phyloP scores from a whole-genome alignment of 495 filamentous ascomycete species.

The Hypoxylon rickii region DNA sequence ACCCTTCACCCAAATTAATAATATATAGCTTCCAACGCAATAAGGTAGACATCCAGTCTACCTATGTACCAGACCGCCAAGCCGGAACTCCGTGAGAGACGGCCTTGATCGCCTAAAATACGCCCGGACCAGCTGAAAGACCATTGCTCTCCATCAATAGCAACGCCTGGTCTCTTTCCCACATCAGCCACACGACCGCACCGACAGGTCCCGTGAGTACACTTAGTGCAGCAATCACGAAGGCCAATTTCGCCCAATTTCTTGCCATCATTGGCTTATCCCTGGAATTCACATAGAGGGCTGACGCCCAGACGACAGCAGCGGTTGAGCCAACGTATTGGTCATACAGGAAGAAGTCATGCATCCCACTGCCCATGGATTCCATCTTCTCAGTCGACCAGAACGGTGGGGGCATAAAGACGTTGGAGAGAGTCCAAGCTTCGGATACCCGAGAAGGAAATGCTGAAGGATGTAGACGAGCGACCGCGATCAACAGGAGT shows the following conservation, averaged over 20 bases:
- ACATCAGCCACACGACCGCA: conserved; percentile 24
- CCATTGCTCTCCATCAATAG: conserved; percentile 1
- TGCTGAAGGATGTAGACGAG: conserved; percentile 5
- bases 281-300: conserved; percentile 20
- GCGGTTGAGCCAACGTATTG: conserved; percentile 25
- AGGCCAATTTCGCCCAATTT: conserved; percentile 13
- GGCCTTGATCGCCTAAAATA: neutral
- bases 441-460: conserved; percentile 9
- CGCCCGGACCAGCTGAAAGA: neutral
- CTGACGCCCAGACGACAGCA: conserved; percentile 15
- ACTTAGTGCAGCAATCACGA: conserved; percentile 10
- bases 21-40: no score
- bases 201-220: conserved; percentile 18
- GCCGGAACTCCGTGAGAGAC: neutral
- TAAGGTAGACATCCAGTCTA: no score
- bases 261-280: conserved; percentile 3
- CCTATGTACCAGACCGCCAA: no score
- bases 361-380: conserved; percentile 24
- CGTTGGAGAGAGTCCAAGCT: conserved; percentile 17
- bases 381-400: conserved; percentile 18
- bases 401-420: conserved; percentile 21
- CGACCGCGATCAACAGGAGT: conserved; percentile 11
- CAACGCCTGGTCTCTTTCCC: conserved; percentile 20
- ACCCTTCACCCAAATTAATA: no score
- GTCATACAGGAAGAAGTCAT: conserved; percentile 27